Base-by-base conservation (phyloP, 176 grass and related monocot species). In the Carex littledalei region DNA sequence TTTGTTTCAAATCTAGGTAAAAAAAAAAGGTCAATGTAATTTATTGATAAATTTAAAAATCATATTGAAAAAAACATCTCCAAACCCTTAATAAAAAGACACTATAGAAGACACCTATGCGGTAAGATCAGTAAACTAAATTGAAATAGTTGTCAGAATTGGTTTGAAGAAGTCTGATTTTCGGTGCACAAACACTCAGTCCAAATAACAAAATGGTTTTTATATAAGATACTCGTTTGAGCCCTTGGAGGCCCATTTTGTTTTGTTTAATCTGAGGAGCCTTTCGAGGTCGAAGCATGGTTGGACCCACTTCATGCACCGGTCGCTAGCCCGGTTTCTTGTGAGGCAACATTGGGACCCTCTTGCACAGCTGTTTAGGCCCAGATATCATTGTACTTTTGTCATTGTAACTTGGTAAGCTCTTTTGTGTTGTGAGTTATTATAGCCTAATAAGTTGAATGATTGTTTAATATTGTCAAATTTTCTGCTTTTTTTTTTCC, bases 301-400 rank as follows among this genome's bases (percentile, higher is more conserved):
- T 17, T 34, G 50, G 68, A 12, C 16, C 68, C 37, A 45, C 29
- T 64, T 31, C 32, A 39, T 81, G 56, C 55, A 17, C 9, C n/a
- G 18, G 55, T 57, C 32, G 55, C 58, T 59, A 81, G 34, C 56
- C 5, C 8, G 79, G 55, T 81, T 63, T 45, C 16, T 50, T 81
- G 57, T 63, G 79, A 81, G 34, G 9, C 50, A 81, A 81, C 79
- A 81, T 81, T 6, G 58, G 76, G 29, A 31, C 55, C 26, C 3
- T 80, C 18, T 32, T 34, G 53, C 55, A 58, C 50, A 5, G 76
- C 52, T 80, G 76, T 80, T 78, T 11, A 37, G 57, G 79, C 12
- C 79, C 79, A 63, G 9, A 12, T 62, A n/a, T 81, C 16, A 81
- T 63, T 60, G 16, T 79, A 79, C 52, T 56, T 56, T 55, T 12